These are phyloP conservation scores for Trichoderma polysporum DNA, from an alignment of 2,329 filamentous ascomycete genomes.

Conservation along the genomic window DNA sequence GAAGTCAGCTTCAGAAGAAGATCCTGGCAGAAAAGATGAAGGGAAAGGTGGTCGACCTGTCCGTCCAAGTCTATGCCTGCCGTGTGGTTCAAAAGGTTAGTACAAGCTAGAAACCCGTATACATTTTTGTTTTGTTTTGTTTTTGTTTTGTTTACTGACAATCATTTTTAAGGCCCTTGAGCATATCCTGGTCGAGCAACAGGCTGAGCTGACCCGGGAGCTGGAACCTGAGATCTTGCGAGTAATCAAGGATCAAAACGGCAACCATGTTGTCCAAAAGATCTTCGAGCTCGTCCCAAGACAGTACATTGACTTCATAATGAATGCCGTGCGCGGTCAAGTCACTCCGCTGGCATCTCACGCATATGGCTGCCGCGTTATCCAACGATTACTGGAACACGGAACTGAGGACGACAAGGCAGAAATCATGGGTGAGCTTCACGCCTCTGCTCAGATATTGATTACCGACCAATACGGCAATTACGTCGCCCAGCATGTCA, in stretches of 20 bases:
- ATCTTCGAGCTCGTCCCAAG: constrained; percentile 78
- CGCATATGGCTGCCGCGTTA: constrained; percentile 85
- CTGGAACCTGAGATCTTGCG: constrained; percentile 72
- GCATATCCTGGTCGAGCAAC: constrained; percentile 87
- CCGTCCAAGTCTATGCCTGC: constrained; percentile 88
- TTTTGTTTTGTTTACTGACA: neutral
- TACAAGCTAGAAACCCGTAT: neutral
- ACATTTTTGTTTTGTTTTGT: too few species aligned
- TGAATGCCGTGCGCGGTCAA: constrained; percentile 74
- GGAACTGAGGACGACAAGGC: constrained; percentile 70
- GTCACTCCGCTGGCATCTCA: constrained; percentile 74
- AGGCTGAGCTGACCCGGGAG: constrained; percentile 79
- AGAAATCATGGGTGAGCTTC: constrained; percentile 75
- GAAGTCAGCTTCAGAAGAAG: constrained; percentile 90
- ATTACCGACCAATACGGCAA: constrained; percentile 91
- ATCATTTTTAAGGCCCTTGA: constrained; percentile 68
- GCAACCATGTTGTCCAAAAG: constrained; percentile 96
- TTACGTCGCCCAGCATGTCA: constrained; percentile 92
- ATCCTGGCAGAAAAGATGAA: constrained; percentile 83
- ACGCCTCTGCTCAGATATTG: constrained; percentile 67
- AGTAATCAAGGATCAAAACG: constrained; percentile 83
- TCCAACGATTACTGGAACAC: constrained; percentile 87
- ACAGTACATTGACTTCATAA: constrained; percentile 80
- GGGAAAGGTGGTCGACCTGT: constrained; percentile 76
- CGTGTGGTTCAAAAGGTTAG: constrained; percentile 89